phyloP scores from a whole-genome alignment of 345 rosid species.

The Populus deltoides region DNA sequence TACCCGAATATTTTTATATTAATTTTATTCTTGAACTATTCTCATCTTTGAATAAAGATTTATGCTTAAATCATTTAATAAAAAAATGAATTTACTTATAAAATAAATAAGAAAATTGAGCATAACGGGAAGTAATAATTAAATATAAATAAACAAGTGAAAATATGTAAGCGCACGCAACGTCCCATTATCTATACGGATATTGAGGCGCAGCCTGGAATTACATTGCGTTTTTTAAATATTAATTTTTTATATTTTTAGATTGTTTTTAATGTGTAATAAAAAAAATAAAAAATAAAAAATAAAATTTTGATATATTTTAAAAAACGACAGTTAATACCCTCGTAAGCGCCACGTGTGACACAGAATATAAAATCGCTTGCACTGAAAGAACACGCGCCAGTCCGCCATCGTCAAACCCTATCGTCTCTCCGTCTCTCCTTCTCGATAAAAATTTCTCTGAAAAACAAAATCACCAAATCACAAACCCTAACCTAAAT shows the following conservation, averaged over 20 bases:
- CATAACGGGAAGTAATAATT: background rate
- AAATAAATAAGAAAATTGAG: background rate
- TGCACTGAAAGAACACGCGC: background rate
- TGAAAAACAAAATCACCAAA: background rate
- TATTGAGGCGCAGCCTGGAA: background rate
- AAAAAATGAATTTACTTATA: too few relatives aligned
- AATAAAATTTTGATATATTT: too few relatives aligned
- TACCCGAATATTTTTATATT: too few relatives aligned
- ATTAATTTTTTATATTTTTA: too few relatives aligned
- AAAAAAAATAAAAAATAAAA: too few relatives aligned
- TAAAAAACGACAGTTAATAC: too few relatives aligned
- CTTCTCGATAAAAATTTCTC: background rate
- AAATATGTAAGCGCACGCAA: background rate
- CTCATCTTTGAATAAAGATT: too few relatives aligned
- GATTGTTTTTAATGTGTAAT: too few relatives aligned
- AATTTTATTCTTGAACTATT: too few relatives aligned
- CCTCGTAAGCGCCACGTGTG: background rate
- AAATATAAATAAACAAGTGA: background rate
- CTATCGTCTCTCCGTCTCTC: background rate
- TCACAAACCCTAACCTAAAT: slow-evolving; percentile 15
- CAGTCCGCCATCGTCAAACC: background rate
- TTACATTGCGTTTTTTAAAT: too few relatives aligned
- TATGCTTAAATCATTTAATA: too few relatives aligned
- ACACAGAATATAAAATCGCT: background rate
- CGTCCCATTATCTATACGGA: background rate